Evolutionary conservation across 2,329 filamentous ascomycete genomes (phyloP).

Genomic region (Periconia digitata): DNA sequence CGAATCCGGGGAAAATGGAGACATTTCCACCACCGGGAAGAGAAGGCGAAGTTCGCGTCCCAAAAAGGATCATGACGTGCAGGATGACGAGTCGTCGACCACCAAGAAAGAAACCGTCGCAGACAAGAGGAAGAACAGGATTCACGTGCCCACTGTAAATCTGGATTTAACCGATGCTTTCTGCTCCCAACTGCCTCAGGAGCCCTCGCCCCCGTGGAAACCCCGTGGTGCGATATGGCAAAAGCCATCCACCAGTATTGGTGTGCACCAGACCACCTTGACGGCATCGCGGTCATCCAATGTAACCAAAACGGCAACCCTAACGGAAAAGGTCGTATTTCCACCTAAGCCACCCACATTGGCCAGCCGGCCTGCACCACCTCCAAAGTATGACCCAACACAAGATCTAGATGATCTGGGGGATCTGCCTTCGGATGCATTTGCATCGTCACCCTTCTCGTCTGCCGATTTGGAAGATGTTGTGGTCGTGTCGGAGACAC

Average conservation of each 20-base stretch:
- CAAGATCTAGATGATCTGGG: slow-evolving; percentile 52
- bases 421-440: slow-evolving; percentile 64
- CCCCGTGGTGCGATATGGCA: slow-evolving; percentile 53
- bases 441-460: slow-evolving; percentile 59
- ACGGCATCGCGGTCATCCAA: slow-evolving; percentile 11
- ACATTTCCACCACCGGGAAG: slow-evolving; percentile 14
- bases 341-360: slow-evolving; percentile 12
- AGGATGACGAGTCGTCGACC: slow-evolving; percentile 10
- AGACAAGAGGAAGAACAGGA: slow-evolving; percentile 44
- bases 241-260: slow-evolving; percentile 37
- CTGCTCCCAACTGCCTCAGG: slow-evolving; percentile 48
- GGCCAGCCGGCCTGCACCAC: neutral
- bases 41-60: slow-evolving; percentile 14
- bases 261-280: slow-evolving; percentile 22
- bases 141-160: slow-evolving; percentile 46
- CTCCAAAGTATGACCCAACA: slow-evolving; percentile 36
- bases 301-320: slow-evolving; percentile 11
- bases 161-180: slow-evolving; percentile 46
- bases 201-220: slow-evolving; percentile 46
- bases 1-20: slow-evolving; percentile 10
- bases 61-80: slow-evolving; percentile 11
- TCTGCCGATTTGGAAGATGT: slow-evolving; percentile 44
- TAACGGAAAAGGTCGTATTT: slow-evolving; percentile 14
- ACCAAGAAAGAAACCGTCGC: slow-evolving; percentile 23
- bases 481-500: slow-evolving; percentile 32